These are phyloP conservation scores for Cadophora gregata DNA, from an alignment of 2,329 filamentous ascomycete species.

Conservation along the genomic window DNA sequence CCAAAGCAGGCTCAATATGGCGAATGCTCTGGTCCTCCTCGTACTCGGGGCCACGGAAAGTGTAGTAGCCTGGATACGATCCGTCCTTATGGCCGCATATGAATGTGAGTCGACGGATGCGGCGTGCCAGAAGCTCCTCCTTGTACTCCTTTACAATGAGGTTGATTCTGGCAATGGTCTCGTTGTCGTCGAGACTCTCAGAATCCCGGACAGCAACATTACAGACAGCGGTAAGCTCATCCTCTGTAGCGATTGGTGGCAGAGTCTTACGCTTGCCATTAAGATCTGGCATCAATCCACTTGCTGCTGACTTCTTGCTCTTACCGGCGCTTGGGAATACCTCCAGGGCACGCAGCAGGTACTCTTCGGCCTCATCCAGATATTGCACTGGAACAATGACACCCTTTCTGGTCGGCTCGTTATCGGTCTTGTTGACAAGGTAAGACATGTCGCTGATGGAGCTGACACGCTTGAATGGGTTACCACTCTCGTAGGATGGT, in stretches of 20 bases:
- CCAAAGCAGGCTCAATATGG: constrained; percentile 93
- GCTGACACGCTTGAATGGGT: constrained; percentile 80
- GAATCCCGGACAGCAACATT: constrained; percentile 91
- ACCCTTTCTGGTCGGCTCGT: constrained; percentile 86
- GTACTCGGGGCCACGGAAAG: constrained; percentile 92
- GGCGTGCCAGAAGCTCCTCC: constrained; percentile 80
- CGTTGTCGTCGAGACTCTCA: constrained; percentile 81
- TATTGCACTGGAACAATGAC: constrained; percentile 94
- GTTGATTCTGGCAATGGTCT: constrained; percentile 77
- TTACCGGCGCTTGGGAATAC: constrained; percentile 68
- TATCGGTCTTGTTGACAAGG: constrained; percentile 72
- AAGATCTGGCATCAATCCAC: constrained; percentile 73
- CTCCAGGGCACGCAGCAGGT: constrained; percentile 83
- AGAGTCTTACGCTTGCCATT: constrained; percentile 72
- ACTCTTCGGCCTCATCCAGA: constrained; percentile 91
- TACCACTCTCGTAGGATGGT: constrained; percentile 63
- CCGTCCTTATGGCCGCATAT: constrained; percentile 95
- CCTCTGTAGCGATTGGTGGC: constrained; percentile 62
- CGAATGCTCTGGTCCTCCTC: constrained; percentile 94
- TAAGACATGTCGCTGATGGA: constrained; percentile 98
- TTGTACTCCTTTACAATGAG: constrained; percentile 80
- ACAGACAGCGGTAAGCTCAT: constrained; percentile 88
- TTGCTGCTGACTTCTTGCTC: constrained; percentile 60
- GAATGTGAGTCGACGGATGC: constrained; percentile 90
- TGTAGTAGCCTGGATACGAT: constrained; percentile 96